Evolutionary conservation across 2,329 filamentous ascomycete genomes (phyloP).

Genomic region (Exophiala sp.): DNA sequence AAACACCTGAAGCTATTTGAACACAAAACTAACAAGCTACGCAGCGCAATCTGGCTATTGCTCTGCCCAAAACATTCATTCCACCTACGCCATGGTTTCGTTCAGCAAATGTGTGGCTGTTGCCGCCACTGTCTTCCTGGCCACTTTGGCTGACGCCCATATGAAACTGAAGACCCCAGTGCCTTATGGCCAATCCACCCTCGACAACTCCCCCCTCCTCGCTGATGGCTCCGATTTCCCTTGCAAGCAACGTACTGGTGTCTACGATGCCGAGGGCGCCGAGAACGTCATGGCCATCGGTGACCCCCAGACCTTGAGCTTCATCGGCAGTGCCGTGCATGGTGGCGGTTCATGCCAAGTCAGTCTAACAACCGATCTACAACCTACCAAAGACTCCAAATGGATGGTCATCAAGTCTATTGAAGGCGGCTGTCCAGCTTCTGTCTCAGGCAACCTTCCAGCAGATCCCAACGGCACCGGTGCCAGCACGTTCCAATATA

Average conservation of each 20-base stretch:
- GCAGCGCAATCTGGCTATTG: constrained; percentile 21
- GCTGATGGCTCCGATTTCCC: constrained; percentile 65
- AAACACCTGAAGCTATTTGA: not conserved
- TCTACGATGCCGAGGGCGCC: constrained; percentile 40
- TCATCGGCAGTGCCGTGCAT: constrained; percentile 70
- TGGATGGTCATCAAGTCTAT: constrained; percentile 91
- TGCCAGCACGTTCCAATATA: constrained; percentile 60
- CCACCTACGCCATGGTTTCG: constrained; percentile 14
- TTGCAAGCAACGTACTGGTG: constrained; percentile 61
- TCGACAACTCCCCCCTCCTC: constrained; percentile 61
- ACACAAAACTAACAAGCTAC: constrained; percentile 11
- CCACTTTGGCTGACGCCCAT: constrained; percentile 62
- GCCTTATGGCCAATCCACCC: constrained; percentile 51
- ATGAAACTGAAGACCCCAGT: constrained; percentile 65
- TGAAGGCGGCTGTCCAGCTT: constrained; percentile 74
- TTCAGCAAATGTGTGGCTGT: constrained; percentile 30
- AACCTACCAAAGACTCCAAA: constrained; percentile 58
- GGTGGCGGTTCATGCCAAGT: constrained; percentile 92
- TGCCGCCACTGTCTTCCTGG: constrained; percentile 50
- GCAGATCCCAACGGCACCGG: constrained; percentile 41
- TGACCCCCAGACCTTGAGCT: constrained; percentile 54
- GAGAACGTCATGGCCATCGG: constrained; percentile 61
- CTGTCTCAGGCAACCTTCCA: constrained; percentile 53
- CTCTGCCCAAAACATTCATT: constrained; percentile 16
- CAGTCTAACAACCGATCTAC: constrained; percentile 70